Percentiles rank a stretch among this genome's conserved stretches.
phyloP scores from a whole-genome alignment of 306 rosid genomes.

The Benincasa hispida region DNA sequence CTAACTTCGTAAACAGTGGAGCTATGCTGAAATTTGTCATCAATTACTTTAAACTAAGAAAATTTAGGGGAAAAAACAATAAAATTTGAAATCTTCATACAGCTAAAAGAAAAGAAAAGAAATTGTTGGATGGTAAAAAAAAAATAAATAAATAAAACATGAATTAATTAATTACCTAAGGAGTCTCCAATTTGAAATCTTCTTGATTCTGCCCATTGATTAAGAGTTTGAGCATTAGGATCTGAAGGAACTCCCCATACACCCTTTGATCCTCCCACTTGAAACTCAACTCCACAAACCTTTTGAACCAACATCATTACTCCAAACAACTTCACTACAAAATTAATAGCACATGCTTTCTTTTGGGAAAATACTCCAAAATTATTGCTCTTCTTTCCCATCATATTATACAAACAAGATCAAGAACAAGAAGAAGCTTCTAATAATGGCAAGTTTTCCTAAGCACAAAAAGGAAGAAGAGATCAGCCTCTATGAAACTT shows the following conservation, averaged over 20 bases:
- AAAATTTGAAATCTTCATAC: too few relatives aligned
- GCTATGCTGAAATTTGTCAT: too few relatives aligned
- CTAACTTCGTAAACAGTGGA: too few relatives aligned
- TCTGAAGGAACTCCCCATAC: constrained; percentile 47
- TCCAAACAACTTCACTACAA: background rate
- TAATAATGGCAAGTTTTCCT: background rate
- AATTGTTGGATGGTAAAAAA: too few relatives aligned
- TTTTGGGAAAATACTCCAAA: constrained; percentile 4
- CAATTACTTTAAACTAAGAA: too few relatives aligned
- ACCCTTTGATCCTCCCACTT: constrained; percentile 28
- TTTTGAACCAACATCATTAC: constrained; percentile 27
- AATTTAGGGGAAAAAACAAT: too few relatives aligned
- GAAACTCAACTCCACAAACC: constrained; percentile 37
- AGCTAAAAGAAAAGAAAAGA: too few relatives aligned
- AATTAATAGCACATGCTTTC: constrained; percentile 10
- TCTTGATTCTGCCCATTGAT: constrained; percentile 67
- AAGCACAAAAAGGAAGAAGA: background rate
- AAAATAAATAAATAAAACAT: too few relatives aligned
- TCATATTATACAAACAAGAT: constrained; percentile 10
- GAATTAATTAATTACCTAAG: constrained; percentile 23
- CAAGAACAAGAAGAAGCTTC: background rate
- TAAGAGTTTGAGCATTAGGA: constrained; percentile 28
- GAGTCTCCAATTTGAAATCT: constrained; percentile 79
- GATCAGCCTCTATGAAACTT: too few relatives aligned
- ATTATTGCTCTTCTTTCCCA: constrained; percentile 23